Conservation (phyloP, 305 asterid species). For the Euphrasia arctica region DNA sequence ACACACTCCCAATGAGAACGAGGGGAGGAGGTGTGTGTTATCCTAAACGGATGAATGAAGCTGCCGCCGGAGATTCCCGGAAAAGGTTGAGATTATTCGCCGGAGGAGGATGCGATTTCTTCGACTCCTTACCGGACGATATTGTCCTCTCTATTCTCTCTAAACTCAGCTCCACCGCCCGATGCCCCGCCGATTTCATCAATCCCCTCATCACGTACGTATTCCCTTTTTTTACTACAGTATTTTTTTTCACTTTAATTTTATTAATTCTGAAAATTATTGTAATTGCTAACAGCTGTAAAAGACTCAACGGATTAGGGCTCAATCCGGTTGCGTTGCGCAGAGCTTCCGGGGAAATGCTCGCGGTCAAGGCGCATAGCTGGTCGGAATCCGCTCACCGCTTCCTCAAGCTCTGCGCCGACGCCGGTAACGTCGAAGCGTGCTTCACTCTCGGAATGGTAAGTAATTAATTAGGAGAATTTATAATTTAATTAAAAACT, state of each 20-base stretch:
- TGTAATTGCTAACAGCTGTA: constrained; percentile 52
- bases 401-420: constrained; percentile 74
- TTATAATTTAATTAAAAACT: too few relatives aligned
- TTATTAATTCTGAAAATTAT: neutral
- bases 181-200: constrained; percentile 4
- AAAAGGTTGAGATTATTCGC: neutral
- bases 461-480: constrained; percentile 17
- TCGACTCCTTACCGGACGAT: neutral
- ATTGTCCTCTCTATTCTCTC: neutral
- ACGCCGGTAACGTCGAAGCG: constrained; percentile 76
- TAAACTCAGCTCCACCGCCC: neutral
- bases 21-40: too few relatives aligned
- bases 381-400: constrained; percentile 86
- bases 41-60: neutral
- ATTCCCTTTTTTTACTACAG: neutral
- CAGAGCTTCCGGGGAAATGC: constrained; percentile 49
- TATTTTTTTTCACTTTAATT: neutral
- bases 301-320: constrained; percentile 60
- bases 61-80: neutral
- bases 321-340: constrained; percentile 49
- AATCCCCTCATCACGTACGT: neutral
- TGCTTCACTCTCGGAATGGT: constrained; percentile 88
- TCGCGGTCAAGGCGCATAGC: constrained; percentile 53
- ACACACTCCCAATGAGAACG: too few relatives aligned
- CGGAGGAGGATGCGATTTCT: neutral